phyloP scores from a whole-genome alignment of 805 yeast genomes.

The Candida ficus region DNA sequence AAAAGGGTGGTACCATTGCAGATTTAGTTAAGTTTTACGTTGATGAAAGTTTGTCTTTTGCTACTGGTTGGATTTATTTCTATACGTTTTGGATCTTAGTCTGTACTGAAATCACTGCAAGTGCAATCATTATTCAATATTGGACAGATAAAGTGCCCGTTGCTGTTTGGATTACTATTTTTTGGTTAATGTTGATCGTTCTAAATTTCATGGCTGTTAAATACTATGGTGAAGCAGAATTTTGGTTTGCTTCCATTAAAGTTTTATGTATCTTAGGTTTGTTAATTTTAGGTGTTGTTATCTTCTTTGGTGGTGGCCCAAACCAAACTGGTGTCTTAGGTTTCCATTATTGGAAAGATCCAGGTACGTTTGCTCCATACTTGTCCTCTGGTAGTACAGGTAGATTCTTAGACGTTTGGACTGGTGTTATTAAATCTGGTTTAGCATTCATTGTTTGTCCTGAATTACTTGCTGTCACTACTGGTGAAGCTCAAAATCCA shows the following conservation, averaged over 20 bases:
- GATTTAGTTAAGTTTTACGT: conserved; percentile 52
- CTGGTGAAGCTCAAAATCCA: conserved; percentile 55
- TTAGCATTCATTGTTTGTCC: conserved; percentile 62
- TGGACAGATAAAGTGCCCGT: conserved; percentile 60
- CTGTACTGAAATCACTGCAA: conserved; percentile 49
- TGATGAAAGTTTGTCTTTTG: conserved; percentile 25
- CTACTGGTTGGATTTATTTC: conserved; percentile 27
- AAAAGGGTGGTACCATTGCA: conserved; percentile 61
- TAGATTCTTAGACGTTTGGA: conserved; percentile 58
- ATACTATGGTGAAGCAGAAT: conserved; percentile 54
- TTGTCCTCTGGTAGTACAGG: conserved; percentile 54
- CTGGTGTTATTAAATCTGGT: conserved; percentile 58
- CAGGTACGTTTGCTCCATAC: conserved; percentile 48
- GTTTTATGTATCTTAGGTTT: conserved; percentile 60
- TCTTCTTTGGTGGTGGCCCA: conserved; percentile 67
- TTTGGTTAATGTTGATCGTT: conserved; percentile 40
- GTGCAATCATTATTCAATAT: conserved; percentile 44
- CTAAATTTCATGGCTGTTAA: conserved; percentile 53
- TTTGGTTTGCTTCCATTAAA: conserved; percentile 59
- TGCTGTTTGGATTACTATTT: conserved; percentile 57
- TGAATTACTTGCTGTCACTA: conserved; percentile 54
- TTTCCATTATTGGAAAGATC: conserved; percentile 60
- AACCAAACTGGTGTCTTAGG: conserved; percentile 47
- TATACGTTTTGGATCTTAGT: conserved; percentile 23
- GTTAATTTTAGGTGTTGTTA: conserved; percentile 49